phyloP scores from a whole-genome alignment of 768 basidiomycete species.

The Porphyrellus cyaneotinctus region DNA sequence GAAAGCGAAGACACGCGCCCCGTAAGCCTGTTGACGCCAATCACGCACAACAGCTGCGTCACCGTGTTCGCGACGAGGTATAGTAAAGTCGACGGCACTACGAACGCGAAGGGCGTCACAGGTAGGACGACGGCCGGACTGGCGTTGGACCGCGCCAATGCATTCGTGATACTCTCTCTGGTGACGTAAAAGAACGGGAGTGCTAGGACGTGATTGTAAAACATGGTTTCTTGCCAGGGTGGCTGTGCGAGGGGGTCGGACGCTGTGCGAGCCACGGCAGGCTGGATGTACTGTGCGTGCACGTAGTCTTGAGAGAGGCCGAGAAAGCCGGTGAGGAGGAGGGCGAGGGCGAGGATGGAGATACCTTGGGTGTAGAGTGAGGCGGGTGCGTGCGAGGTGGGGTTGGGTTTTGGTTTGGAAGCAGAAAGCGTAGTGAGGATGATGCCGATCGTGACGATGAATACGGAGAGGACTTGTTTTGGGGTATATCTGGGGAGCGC shows the following conservation, averaged over 20 bases:
- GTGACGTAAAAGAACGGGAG: conserved; percentile 74
- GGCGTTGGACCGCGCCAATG: conserved; percentile 11
- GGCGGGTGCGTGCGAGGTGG: background rate
- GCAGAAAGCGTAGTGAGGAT: conserved; percentile 79
- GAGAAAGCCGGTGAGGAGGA: conserved; percentile 75
- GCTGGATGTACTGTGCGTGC: conserved; percentile 44
- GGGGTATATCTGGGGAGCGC: conserved; percentile 50
- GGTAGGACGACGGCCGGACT: conserved; percentile 16
- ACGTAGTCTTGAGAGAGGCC: conserved; percentile 85
- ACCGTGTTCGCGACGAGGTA: conserved; percentile 72
- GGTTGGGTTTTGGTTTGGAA: conserved; percentile 32
- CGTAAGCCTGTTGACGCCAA: conserved; percentile 85
- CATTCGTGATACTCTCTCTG: conserved; percentile 42
- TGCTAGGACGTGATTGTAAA: conserved; percentile 81
- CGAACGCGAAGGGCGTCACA: background rate
- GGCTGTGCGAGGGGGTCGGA: conserved; percentile 19
- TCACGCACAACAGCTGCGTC: conserved; percentile 80
- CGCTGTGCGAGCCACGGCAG: conserved; percentile 20
- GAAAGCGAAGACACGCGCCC: conserved; percentile 69
- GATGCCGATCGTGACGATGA: conserved; percentile 80
- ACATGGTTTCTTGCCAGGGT: conserved; percentile 87
- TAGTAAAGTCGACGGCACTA: conserved; percentile 56
- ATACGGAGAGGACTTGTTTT: conserved; percentile 66
- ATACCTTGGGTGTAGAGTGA: conserved; percentile 66
- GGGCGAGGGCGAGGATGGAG: conserved; percentile 65